Conservation (phyloP, 495 filamentous ascomycete species). For the Chaetomium tenue region DNA sequence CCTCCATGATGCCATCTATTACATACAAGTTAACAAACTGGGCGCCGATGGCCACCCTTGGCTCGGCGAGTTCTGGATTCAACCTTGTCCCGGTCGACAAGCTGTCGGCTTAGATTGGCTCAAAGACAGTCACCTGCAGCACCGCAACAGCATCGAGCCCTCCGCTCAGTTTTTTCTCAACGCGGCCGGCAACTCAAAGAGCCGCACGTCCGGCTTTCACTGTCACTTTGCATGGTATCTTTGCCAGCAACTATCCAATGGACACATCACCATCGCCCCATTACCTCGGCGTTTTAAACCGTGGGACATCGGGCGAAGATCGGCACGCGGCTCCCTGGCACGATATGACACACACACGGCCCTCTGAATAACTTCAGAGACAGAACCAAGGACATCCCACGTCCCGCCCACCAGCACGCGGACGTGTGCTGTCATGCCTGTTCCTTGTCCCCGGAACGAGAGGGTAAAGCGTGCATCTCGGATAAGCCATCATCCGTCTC, state of each 20-base stretch:
- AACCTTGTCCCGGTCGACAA: conserved; percentile 14
- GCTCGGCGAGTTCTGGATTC: conserved; percentile 18
- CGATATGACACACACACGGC: not conserved
- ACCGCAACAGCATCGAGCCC: conserved; percentile 5
- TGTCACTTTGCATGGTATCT: conserved; percentile 22
- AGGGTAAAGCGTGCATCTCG: not conserved
- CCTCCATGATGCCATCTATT: conserved; percentile 17
- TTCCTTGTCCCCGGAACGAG: not conserved
- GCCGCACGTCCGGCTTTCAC: conserved; percentile 1
- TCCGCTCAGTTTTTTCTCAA: not conserved
- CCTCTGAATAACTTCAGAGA: not conserved
- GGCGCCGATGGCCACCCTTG: conserved; percentile 19
- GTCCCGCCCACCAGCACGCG: not conserved
- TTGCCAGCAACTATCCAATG: conserved; percentile 20
- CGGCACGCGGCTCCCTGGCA: conserved; percentile 24
- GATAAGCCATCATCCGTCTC: not conserved
- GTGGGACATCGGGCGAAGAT: conserved; percentile 22
- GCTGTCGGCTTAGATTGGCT: not conserved
- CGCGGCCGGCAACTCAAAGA: not conserved
- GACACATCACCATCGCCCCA: conserved; percentile 16
- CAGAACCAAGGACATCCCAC: not conserved
- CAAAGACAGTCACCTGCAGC: conserved; percentile 22
- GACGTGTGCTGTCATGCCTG: not conserved
- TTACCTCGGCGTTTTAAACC: conserved; percentile 13
- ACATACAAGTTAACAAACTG: conserved; percentile 9